Percentiles rank a stretch among this genome's conserved stretches.
Conservation (phyloP, 352 stramenopile genomes). For the Phytophthora lateralis region DNA sequence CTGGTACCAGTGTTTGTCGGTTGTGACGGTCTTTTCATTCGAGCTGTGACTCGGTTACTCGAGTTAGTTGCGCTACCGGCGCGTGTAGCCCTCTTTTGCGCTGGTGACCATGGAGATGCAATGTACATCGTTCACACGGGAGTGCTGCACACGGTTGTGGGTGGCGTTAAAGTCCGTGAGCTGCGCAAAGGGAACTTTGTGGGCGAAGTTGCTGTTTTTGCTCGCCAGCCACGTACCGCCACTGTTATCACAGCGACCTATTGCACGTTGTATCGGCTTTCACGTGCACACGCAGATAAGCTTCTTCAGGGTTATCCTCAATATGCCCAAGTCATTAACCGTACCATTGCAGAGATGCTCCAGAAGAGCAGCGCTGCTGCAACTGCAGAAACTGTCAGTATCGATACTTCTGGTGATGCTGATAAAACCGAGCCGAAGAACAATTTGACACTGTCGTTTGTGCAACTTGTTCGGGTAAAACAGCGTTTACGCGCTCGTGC, state of each 20-base stretch:
- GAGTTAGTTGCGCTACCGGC: conserved; percentile 62
- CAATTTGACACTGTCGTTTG: conserved; percentile 17
- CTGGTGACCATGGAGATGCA: conserved; percentile 65
- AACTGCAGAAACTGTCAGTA: background rate
- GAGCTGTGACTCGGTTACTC: conserved; percentile 58
- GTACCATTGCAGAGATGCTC: conserved; percentile 51
- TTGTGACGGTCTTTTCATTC: conserved; percentile 64
- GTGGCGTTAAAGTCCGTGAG: conserved; percentile 71
- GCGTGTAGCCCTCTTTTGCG: conserved; percentile 59
- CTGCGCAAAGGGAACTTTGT: conserved; percentile 72
- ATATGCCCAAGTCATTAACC: conserved; percentile 48
- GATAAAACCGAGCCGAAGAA: background rate
- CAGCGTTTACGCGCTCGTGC: conserved; percentile 17
- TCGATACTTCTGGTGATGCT: background rate
- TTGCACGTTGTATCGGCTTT: conserved; percentile 66
- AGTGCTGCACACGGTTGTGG: conserved; percentile 62
- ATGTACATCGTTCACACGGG: conserved; percentile 78
- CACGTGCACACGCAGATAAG: conserved; percentile 54
- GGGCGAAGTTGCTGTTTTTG: conserved; percentile 69
- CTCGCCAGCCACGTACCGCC: conserved; percentile 60
- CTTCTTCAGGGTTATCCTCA: conserved; percentile 58
- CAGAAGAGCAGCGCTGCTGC: conserved; percentile 23
- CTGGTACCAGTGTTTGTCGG: conserved; percentile 64
- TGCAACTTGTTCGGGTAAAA: conserved; percentile 31
- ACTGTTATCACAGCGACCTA: conserved; percentile 71